Percentiles rank a stretch among this genome's conserved stretches.
Conservation (phyloP, 2,329 filamentous ascomycete genomes). For the Diplodia intermedia region DNA sequence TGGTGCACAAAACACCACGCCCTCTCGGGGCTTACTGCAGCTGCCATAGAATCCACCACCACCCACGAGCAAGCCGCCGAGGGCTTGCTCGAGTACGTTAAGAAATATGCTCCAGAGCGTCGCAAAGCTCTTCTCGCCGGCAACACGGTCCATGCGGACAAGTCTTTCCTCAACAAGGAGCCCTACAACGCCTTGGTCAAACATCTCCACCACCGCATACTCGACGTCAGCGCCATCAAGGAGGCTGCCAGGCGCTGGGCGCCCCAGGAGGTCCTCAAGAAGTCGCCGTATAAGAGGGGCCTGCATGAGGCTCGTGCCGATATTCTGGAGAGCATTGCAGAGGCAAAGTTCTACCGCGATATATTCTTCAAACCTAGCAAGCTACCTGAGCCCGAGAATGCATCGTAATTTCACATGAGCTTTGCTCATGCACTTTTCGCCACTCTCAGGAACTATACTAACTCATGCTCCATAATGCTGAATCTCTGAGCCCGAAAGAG, state of each 20-base stretch:
- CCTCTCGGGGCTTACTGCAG: conserved; percentile 78
- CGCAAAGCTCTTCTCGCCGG: conserved; percentile 80
- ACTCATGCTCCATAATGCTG: neutral
- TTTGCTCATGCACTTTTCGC: neutral
- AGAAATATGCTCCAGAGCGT: conserved; percentile 70
- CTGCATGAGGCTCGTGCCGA: conserved; percentile 85
- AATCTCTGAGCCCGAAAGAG: neutral
- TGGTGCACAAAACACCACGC: conserved; percentile 88
- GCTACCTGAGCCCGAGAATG: conserved; percentile 12
- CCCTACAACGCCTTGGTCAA: conserved; percentile 77
- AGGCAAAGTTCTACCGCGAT: conserved; percentile 83
- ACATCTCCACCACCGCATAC: conserved; percentile 85
- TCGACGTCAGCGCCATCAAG: conserved; percentile 92
- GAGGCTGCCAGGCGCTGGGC: conserved; percentile 88
- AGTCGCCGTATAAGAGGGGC: conserved; percentile 74
- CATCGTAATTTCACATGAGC: conserved; percentile 8
- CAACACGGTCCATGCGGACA: conserved; percentile 92
- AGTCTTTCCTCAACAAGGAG: conserved; percentile 74
- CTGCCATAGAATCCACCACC: conserved; percentile 74
- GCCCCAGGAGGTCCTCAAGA: conserved; percentile 63
- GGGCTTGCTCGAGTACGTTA: conserved; percentile 78
- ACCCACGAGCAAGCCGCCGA: conserved; percentile 75
- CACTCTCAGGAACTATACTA: neutral
- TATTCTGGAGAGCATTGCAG: conserved; percentile 92
- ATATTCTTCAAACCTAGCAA: conserved; percentile 62